Evolutionary conservation across 352 stramenopile species (phyloP), one percentile per base, ranked within the genome.

Genomic region (Phytophthora fragariae): DNA sequence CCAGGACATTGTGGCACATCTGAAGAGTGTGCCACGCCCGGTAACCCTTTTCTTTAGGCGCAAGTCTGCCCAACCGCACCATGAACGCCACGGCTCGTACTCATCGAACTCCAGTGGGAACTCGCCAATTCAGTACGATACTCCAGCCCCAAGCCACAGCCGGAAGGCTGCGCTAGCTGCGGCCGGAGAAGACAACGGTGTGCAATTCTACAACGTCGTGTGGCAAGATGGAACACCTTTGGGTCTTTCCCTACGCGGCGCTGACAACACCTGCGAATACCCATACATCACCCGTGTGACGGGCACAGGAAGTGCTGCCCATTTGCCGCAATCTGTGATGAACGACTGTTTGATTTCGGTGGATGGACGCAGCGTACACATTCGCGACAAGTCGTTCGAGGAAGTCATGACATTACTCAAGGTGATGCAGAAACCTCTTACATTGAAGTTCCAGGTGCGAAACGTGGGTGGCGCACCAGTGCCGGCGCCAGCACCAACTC

Each of bases 381-480:
- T 83, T 62, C 88, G 85, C 12, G 85, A 95, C 77, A 94, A 91
- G 76, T 84, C 86, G 5, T 97, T 97, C 58, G 89, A 97, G 54
- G 90, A 95, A 73, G 88, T 95, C 27, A 97, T 97, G 90, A 80
- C 79, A 31, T 85, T 95, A 78, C 85, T 97, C 56, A 95, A 95
- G 75, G 83, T 87, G 31, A 93, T 97, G 86, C 88, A 91, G 44
- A 97, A 97, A 72, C 90, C 90, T 7, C 69, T 97, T 56, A 93
- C 87, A 41, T 63, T 97, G 33, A 94, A 92, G 72, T 97, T 97
- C 69, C 86, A 96, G 64, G 76, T 84, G 17, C 82, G 86, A 52
- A 78, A 80, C 47, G 72, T 74, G 27, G 50, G 60, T 58, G 70
- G 65, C 56, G 59, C 72, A 31, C 57, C 70, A n/a, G 44, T 62